Base-by-base conservation (phyloP, 768 basidiomycete genomes). In the Nidula microcarpa region DNA sequence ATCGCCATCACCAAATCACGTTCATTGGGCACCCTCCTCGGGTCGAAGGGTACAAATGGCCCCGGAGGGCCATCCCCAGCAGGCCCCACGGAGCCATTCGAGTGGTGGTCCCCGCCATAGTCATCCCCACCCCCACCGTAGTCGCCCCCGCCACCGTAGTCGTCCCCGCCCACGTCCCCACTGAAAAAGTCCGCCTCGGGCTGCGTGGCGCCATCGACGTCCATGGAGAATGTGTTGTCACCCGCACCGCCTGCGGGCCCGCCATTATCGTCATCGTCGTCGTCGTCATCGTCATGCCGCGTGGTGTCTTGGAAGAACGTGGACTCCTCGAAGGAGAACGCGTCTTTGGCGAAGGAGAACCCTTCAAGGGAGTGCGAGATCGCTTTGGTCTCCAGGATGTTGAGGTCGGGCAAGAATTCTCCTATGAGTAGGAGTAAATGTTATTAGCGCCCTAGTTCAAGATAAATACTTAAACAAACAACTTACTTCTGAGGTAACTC, bases 1-100 rank as follows among this genome's bases (percentile, higher is more conserved):
- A 97, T 90, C 0, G 91, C 91, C 79, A 98, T 81, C 48, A 94
- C 81, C 32, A 96, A 74, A 57, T 94, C 91, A 4, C 87, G 78
- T 53, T 91, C 85, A 57, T 84, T 87, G 6, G 87, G 86, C 43
- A 78, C 76, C n/a, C 78, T 76, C 36, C 89, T 78, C 6, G 94
- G 94, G 67, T 98, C 94, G 64, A 96, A 99, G 1, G 90, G 85
- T 10, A 86, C 81, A 53, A 83, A 82, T 5, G 72, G 72, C 3
- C 81, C 86, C 2, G 72, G 68, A 3, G 66, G 64, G 33, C 63
- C 69, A 46, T n/a, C n/a, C 14, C 65, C 74, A 7, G 71, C 67
- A 17, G 71, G 72, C 10, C 68, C 77, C 30, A 74, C 76, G 16
- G 80, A 82, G 1, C 72, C 79, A 48, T 72, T 74, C 0, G 73